These are phyloP conservation scores for Pseudodiploospora longispora DNA, from an alignment of 2,329 filamentous ascomycete species.

Conservation along the genomic window DNA sequence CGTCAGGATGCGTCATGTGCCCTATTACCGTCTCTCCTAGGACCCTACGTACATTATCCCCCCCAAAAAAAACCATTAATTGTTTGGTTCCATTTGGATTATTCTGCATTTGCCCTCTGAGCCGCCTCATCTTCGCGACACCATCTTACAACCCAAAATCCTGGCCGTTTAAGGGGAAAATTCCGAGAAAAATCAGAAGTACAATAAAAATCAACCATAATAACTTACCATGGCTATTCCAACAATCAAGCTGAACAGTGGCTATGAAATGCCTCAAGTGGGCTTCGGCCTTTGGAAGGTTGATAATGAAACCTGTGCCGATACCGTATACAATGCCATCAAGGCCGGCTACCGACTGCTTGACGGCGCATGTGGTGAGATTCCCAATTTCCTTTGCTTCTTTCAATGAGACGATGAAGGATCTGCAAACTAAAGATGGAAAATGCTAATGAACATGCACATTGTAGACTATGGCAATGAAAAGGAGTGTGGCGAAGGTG, in stretches of 20 bases:
- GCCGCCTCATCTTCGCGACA: too few relatives aligned
- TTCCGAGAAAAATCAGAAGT: too few relatives aligned
- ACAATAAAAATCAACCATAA: too few relatives aligned
- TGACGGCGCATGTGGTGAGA: constrained; percentile 50
- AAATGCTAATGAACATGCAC: neutral
- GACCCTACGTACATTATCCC: too few relatives aligned
- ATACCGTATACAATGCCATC: constrained; percentile 70
- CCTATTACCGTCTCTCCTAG: too few relatives aligned
- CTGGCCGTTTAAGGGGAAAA: too few relatives aligned
- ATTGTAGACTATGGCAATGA: constrained; percentile 72
- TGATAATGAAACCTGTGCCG: constrained; percentile 61
- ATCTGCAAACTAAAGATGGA: neutral
- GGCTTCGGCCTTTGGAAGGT: constrained; percentile 83
- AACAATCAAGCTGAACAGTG: constrained; percentile 56
- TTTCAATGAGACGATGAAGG: too few relatives aligned
- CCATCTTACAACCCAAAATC: too few relatives aligned
- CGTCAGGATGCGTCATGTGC: too few relatives aligned
- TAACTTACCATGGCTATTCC: constrained; percentile 26
- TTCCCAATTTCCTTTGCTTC: neutral
- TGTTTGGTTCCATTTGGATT: too few relatives aligned
- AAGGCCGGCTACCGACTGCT: constrained; percentile 54
- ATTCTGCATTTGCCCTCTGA: too few relatives aligned
- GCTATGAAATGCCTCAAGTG: constrained; percentile 64
- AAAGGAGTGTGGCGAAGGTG: constrained; percentile 66
- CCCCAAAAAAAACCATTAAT: too few relatives aligned